A percentile compares a stretch with the other conserved stretches of the same genome.
phyloP scores from a whole-genome alignment of 495 filamentous ascomycete genomes.

The Polyplosphaeria fusca region DNA sequence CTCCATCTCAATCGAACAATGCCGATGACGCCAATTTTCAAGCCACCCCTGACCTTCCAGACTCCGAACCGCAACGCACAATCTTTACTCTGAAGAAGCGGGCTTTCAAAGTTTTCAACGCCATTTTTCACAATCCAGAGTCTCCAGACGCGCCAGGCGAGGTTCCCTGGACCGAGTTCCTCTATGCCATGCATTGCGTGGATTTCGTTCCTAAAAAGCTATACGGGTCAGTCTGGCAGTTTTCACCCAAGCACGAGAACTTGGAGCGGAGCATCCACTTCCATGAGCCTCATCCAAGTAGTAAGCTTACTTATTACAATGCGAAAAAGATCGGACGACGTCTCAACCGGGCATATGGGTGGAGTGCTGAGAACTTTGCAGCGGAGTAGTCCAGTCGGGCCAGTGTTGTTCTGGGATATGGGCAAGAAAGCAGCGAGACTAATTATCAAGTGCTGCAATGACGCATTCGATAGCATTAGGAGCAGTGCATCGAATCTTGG shows the following conservation, averaged over 20 bases:
- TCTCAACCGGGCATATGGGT: slow-evolving; percentile 49
- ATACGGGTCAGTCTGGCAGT: slow-evolving; percentile 55
- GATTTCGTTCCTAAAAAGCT: slow-evolving; percentile 51
- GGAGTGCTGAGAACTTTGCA: slow-evolving; percentile 44
- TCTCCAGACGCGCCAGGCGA: slow-evolving; percentile 42
- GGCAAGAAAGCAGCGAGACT: too few species aligned
- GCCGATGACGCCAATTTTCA: too few species aligned
- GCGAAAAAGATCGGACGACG: slow-evolving; percentile 47
- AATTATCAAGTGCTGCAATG: too few species aligned
- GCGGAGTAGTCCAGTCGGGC: too few species aligned
- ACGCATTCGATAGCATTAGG: too few species aligned
- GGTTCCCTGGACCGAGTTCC: slow-evolving; percentile 51
- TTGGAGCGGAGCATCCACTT: slow-evolving; percentile 51
- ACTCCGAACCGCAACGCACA: neutral
- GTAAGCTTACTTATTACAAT: slow-evolving; percentile 46
- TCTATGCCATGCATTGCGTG: slow-evolving; percentile 50
- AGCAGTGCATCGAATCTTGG: too few species aligned
- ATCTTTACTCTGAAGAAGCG: slow-evolving; percentile 40
- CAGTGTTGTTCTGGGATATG: too few species aligned
- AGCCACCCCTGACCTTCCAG: slow-evolving; percentile 5
- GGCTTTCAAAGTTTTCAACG: slow-evolving; percentile 48
- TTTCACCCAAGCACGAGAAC: slow-evolving; percentile 43
- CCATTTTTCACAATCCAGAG: slow-evolving; percentile 44
- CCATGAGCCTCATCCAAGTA: slow-evolving; percentile 51
- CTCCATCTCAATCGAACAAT: too few species aligned